Conservation (phyloP, 2,329 filamentous ascomycete species). For the Fusarium clavum region DNA sequence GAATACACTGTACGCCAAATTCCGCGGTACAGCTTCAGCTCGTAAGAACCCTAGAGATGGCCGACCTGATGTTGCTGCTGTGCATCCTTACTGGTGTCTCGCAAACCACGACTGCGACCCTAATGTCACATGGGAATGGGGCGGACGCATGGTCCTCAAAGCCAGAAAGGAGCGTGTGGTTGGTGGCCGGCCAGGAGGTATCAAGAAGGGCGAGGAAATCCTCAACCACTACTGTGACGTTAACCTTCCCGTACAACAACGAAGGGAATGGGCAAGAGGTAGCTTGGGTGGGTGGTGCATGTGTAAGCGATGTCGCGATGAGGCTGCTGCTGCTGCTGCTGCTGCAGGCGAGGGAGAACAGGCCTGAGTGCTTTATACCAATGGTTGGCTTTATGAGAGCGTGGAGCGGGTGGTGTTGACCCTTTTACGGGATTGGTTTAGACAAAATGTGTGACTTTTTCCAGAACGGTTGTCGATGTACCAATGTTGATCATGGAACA, state of each 20-base stretch:
- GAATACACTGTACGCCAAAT: conserved; percentile 93
- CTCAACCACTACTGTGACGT: conserved; percentile 96
- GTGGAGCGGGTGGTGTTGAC: conserved; percentile 5
- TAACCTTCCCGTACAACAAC: conserved; percentile 77
- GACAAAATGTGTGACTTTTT: conserved; percentile 25
- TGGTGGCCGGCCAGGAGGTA: conserved; percentile 65
- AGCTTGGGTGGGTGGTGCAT: conserved; percentile 90
- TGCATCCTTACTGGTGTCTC: conserved; percentile 95
- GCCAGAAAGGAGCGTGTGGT: conserved; percentile 69
- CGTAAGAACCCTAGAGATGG: conserved; percentile 81
- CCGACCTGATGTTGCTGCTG: conserved; percentile 89
- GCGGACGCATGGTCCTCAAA: conserved; percentile 78
- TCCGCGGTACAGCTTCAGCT: conserved; percentile 91
- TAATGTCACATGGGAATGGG: conserved; percentile 95
- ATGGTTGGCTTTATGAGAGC: conserved; percentile 6
- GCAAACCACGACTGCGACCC: conserved; percentile 97
- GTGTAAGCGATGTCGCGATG: conserved; percentile 83
- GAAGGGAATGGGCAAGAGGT: conserved; percentile 89
- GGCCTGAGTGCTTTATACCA: conserved; percentile 13
- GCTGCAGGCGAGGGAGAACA: conserved; percentile 14
- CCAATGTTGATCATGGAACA: neutral
- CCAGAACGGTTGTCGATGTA: conserved; percentile 9
- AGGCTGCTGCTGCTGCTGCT: conserved; percentile 60
- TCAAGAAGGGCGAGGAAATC: conserved; percentile 85
- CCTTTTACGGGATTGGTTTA: conserved; percentile 25